phyloP scores from a whole-genome alignment of 2,329 filamentous ascomycete genomes.

The Trichoderma asperellum region DNA sequence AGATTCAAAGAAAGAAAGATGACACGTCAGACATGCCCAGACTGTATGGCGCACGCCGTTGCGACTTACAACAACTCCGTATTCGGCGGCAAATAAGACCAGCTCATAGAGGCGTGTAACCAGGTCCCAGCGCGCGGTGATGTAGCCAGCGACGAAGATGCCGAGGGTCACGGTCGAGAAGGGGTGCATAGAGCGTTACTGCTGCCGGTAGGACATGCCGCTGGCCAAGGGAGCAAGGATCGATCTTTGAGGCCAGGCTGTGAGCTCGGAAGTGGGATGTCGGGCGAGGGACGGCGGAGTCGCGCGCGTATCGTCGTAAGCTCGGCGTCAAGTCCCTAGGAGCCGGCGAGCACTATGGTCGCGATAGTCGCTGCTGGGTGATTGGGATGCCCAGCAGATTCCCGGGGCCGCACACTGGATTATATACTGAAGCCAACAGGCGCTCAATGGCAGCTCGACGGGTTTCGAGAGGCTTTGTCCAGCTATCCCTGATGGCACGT shows the following conservation, averaged over 20 bases:
- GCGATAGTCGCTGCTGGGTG: conserved; percentile 4
- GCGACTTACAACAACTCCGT: conserved; percentile 86
- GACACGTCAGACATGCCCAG: conserved; percentile 6
- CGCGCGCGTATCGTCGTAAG: conserved; percentile 14
- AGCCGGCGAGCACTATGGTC: neutral
- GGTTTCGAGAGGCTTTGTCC: conserved; percentile 1
- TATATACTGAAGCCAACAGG: conserved; percentile 5
- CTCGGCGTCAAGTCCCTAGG: conserved; percentile 2
- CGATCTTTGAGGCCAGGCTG: neutral
- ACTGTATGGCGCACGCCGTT: neutral
- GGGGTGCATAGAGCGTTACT: conserved; percentile 82
- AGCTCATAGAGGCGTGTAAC: conserved; percentile 97
- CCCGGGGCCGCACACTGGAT: conserved; percentile 2
- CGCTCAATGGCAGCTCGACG: conserved; percentile 13
- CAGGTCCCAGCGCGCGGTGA: conserved; percentile 98
- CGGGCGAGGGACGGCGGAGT: conserved; percentile 8
- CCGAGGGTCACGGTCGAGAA: conserved; percentile 94
- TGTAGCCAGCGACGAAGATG: conserved; percentile 99
- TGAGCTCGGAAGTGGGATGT: conserved; percentile 13
- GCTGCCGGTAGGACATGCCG: conserved; percentile 50
- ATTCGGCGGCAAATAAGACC: conserved; percentile 95
- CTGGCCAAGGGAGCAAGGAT: conserved; percentile 27
- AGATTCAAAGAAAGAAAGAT: conserved; percentile 20
- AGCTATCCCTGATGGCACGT: conserved; percentile 27
- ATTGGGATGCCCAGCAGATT: conserved; percentile 2